These are phyloP conservation scores for Syzygium oleosum DNA, from an alignment of 345 rosid species.

Conservation along the genomic window DNA sequence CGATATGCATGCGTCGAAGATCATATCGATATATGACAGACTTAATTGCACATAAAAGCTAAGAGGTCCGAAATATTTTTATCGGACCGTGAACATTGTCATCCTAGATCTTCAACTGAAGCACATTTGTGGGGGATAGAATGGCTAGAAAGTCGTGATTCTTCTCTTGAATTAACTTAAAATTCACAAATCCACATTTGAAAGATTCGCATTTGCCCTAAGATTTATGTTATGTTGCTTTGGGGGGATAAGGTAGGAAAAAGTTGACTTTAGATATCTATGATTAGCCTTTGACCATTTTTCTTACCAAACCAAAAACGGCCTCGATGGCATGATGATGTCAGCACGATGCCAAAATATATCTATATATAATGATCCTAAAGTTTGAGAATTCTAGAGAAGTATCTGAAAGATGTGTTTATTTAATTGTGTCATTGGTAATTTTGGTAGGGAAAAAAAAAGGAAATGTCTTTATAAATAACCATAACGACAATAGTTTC, in stretches of 20 bases:
- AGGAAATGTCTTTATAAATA: neutral
- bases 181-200: neutral
- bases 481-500: neutral
- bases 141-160: no score
- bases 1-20: neutral
- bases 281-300: neutral
- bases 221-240: neutral
- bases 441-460: neutral
- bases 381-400: neutral
- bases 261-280: neutral
- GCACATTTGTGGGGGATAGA: no score
- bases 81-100: neutral
- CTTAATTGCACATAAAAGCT: neutral
- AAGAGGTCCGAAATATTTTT: neutral
- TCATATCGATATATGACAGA: neutral
- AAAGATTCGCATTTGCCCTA: neutral
- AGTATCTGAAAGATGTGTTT: neutral
- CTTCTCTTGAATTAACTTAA: no score
- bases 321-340: neutral
- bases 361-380: no score
- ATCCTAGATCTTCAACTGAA: neutral
- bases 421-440: neutral
- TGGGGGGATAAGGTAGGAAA: neutral
- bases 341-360: neutral
- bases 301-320: neutral